A percentile compares a stretch with the other conserved stretches of the same genome.
Evolutionary conservation across 257 asterid genomes (phyloP).

Genomic region (Ligustrum vulgare): DNA sequence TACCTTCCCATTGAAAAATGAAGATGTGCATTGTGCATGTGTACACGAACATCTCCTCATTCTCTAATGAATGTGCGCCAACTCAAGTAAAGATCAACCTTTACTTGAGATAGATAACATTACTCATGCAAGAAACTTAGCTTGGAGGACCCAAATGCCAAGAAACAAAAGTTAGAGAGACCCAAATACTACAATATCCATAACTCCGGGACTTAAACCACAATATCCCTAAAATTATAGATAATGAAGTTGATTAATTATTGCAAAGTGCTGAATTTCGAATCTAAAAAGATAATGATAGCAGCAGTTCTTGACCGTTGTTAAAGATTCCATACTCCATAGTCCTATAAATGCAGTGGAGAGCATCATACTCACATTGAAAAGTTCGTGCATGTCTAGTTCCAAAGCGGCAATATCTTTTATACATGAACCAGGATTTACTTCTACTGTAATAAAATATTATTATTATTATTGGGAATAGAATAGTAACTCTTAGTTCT

Average conservation of each 20-base stretch:
- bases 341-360: neutral
- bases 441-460: neutral
- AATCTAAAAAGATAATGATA: neutral
- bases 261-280: neutral
- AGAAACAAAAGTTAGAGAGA: neutral
- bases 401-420: conserved; percentile 33
- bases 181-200: neutral
- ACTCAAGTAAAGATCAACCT: too few relatives aligned
- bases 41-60: too few relatives aligned
- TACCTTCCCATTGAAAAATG: too few relatives aligned
- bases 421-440: conserved; percentile 13
- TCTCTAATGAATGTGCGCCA: too few relatives aligned
- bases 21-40: too few relatives aligned
- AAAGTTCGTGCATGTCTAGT: conserved; percentile 21
- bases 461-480: neutral
- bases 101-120: too few relatives aligned
- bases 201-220: neutral
- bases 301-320: neutral
- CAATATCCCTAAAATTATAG: neutral
- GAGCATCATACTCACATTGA: neutral
- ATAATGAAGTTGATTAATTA: neutral
- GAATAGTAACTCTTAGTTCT: neutral
- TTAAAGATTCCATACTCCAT: neutral
- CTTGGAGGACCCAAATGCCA: neutral
- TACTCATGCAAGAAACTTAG: neutral